Evolutionary conservation across 305 asterid species (phyloP), one percentile per base, ranked within the genome.

Genomic region (Rubia peregrina): DNA sequence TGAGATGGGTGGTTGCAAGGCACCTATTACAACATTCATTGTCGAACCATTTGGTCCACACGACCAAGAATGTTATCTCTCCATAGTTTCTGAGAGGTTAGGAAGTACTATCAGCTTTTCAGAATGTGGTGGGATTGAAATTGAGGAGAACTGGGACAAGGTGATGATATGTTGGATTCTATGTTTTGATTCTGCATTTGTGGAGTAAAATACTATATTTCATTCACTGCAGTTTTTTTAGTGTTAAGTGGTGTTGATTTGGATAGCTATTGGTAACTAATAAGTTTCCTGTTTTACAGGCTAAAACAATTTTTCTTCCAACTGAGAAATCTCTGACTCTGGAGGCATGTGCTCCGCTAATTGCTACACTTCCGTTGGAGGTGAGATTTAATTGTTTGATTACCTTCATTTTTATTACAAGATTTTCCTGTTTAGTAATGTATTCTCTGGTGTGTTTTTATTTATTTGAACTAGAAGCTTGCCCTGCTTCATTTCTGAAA

Each of bases 81-180:
- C 87, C 70, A 78, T 91, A 30, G 88, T 91, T 76, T 91, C 98
- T 80, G 96, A 91, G 68, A 85, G 98, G 83, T 74, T 91, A 80
- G 98, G 96, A 61, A 82, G 84, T 77, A 89, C 86, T 75, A 83
- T 91, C 73, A 87, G 94, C 90, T 91, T 91, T 83, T 91, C 94
- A 33, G 98, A 91, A 85, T 91, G 96, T 79, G 98, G 96, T 72
- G 98, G 98, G 56, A 88, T 91, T 78, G 98, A 91, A 77, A 89
- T 91, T 78, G 95, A 91, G 85, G 96, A 91, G 80, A 91, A 91
- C 73, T 91, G 98, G 98, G 96, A 91, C 83, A 89, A 89, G 96
- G 97, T 91, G 75, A 79, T 49, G 61, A 57, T 53, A 40, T 70
- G 63, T 48, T 24, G 33, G 71, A 46, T 59, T 67, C 22, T 21